Evolutionary conservation across 306 rosid genomes (phyloP).

Genomic region (Herpetospermum pedunculosum): DNA sequence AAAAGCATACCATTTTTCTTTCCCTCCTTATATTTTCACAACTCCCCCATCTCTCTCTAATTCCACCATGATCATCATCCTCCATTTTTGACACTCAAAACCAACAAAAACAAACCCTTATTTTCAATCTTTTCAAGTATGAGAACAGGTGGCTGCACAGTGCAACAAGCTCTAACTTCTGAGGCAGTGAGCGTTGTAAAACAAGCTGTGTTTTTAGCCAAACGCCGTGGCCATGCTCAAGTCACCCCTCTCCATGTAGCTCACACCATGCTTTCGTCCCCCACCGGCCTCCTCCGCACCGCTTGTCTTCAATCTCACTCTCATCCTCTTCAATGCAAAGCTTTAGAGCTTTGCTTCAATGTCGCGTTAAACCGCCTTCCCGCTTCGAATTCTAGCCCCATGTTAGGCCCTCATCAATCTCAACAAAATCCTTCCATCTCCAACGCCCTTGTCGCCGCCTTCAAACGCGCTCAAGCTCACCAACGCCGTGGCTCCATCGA

Average conservation of each 20-base stretch:
- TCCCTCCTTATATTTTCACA: conserved; percentile 23
- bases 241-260: conserved; percentile 98
- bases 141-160: conserved; percentile 74
- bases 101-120: not conserved
- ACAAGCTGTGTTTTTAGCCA: conserved; percentile 63
- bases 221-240: conserved; percentile 88
- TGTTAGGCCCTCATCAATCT: conserved; percentile 34
- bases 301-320: conserved; percentile 90
- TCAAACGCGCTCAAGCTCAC: conserved; percentile 94
- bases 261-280: conserved; percentile 54
- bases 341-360: conserved; percentile 94
- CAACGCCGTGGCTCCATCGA: conserved; percentile 91
- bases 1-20: conserved; percentile 56
- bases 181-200: conserved; percentile 67
- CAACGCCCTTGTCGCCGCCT: conserved; percentile 93
- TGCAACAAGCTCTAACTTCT: conserved; percentile 72
- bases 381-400: conserved; percentile 60
- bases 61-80: not conserved
- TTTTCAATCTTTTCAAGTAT: too few species aligned
- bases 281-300: conserved; percentile 52
- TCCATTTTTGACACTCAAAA: not conserved
- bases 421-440: conserved; percentile 64
- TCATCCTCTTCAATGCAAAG: conserved; percentile 97
- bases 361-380: conserved; percentile 90
- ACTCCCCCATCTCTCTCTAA: conserved; percentile 12